Percentiles rank a stretch among this genome's conserved stretches.
These are phyloP conservation scores for Candida pseudofarinosa DNA, from an alignment of 805 yeast species.

Conservation along the genomic window DNA sequence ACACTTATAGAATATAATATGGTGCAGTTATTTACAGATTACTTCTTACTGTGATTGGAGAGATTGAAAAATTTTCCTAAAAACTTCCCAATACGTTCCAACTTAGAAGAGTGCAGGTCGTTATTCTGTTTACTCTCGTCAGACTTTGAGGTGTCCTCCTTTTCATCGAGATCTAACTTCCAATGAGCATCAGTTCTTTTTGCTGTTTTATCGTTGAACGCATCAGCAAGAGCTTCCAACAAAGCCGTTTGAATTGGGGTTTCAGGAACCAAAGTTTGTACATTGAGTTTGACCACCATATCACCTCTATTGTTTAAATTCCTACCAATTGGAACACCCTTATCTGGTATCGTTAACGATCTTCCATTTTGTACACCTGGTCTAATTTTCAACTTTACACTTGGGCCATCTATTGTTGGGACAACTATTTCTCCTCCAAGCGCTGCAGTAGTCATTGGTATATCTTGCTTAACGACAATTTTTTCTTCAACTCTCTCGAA, in stretches of 20 bases:
- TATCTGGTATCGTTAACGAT: slow-evolving; percentile 69
- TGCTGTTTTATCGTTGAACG: slow-evolving; percentile 76
- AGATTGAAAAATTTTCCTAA: slow-evolving; percentile 55
- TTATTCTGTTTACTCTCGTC: slow-evolving; percentile 27
- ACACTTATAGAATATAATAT: background rate
- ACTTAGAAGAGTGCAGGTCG: slow-evolving; percentile 45
- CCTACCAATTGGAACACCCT: slow-evolving; percentile 74
- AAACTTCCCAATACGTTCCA: slow-evolving; percentile 55
- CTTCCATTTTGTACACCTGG: slow-evolving; percentile 81
- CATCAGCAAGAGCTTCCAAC: slow-evolving; percentile 92
- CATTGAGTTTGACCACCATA: slow-evolving; percentile 68
- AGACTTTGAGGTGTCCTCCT: slow-evolving; percentile 8
- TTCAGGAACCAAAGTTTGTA: slow-evolving; percentile 68
- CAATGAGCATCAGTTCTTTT: slow-evolving; percentile 54
- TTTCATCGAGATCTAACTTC: slow-evolving; percentile 30
- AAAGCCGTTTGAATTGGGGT: slow-evolving; percentile 84
- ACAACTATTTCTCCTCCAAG: slow-evolving; percentile 86
- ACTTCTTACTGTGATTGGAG: slow-evolving; percentile 12
- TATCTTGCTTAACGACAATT: slow-evolving; percentile 58
- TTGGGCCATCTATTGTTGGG: slow-evolving; percentile 85
- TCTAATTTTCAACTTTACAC: slow-evolving; percentile 73
- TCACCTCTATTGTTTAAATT: slow-evolving; percentile 66
- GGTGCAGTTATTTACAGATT: slow-evolving; percentile 8
- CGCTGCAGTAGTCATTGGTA: slow-evolving; percentile 94
- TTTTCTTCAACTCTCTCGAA: slow-evolving; percentile 68